Percentiles rank a stretch among this genome's conserved stretches.
These are phyloP conservation scores for Salvia rosmarinus DNA, from an alignment of 257 asterid genomes.

Conservation along the genomic window DNA sequence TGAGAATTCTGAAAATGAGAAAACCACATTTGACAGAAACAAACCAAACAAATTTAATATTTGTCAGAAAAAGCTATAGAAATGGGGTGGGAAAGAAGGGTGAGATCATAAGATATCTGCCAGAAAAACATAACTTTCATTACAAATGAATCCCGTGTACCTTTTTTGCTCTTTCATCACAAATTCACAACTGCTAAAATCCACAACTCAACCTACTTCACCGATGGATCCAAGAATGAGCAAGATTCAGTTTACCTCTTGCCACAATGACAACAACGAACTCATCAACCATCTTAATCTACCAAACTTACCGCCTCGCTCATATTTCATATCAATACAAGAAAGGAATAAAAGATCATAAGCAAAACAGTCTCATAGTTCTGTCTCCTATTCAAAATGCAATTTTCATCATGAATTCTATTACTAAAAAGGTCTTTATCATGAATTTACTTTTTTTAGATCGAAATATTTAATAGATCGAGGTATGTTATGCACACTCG, in stretches of 20 bases:
- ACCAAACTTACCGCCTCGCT: neutral
- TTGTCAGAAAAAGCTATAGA: neutral
- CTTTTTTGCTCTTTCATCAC: neutral
- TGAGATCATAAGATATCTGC: conserved; percentile 38
- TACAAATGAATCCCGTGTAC: conserved; percentile 42
- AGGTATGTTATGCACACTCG: no score
- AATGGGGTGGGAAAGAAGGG: neutral
- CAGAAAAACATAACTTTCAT: conserved; percentile 1
- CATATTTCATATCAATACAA: neutral
- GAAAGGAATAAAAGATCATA: no score
- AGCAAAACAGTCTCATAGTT: no score
- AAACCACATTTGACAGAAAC: neutral
- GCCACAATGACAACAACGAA: neutral
- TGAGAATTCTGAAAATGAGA: neutral
- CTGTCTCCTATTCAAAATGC: no score
- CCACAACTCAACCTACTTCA: neutral
- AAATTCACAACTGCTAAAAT: neutral
- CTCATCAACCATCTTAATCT: neutral
- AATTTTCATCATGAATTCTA: no score
- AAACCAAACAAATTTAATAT: neutral
- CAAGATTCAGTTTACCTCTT: no score
- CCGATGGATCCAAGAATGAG: neutral
- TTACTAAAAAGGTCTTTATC: no score
- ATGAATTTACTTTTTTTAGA: no score
- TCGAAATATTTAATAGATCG: no score